These are phyloP conservation scores for Leishmania tarentolae DNA, from an alignment of 208 protist genomes.

Conservation along the genomic window DNA sequence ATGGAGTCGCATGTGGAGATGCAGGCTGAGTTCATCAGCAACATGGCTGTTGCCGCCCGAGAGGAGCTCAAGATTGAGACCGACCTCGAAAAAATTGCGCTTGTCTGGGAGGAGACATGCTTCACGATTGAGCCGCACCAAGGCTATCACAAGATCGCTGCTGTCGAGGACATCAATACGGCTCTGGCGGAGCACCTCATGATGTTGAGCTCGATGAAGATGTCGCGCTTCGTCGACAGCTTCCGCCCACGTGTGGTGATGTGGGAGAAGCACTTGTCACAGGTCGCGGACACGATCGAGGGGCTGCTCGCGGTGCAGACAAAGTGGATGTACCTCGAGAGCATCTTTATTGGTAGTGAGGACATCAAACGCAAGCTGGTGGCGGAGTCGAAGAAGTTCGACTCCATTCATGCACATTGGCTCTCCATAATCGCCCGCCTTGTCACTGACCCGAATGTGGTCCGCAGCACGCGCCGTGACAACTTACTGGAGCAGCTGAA, in stretches of 20 bases:
- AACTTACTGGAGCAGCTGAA: constrained; percentile 93
- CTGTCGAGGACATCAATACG: constrained; percentile 94
- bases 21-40: constrained; percentile 93
- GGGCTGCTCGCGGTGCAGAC: constrained; percentile 92
- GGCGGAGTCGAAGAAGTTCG: constrained; percentile 95
- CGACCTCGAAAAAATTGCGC: constrained; percentile 90
- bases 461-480: constrained; percentile 86
- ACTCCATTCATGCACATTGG: constrained; percentile 96
- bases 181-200: constrained; percentile 94
- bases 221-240: constrained; percentile 94
- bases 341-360: constrained; percentile 96
- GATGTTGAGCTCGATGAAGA: constrained; percentile 95
- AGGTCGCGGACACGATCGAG: constrained; percentile 95
- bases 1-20: constrained; percentile 94
- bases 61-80: constrained; percentile 96
- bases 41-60: constrained; percentile 92
- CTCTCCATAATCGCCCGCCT: constrained; percentile 87
- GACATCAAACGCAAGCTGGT: constrained; percentile 98
- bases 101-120: constrained; percentile 89
- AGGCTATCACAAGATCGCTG: constrained; percentile 91
- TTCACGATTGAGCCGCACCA: constrained; percentile 90
- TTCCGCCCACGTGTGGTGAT: constrained; percentile 95
- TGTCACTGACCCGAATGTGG: constrained; percentile 89
- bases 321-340: constrained; percentile 98
- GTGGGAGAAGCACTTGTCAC: constrained; percentile 96